phyloP scores from a whole-genome alignment of 1,139 yeast genomes.

The Magnusiomyces paraingens region DNA sequence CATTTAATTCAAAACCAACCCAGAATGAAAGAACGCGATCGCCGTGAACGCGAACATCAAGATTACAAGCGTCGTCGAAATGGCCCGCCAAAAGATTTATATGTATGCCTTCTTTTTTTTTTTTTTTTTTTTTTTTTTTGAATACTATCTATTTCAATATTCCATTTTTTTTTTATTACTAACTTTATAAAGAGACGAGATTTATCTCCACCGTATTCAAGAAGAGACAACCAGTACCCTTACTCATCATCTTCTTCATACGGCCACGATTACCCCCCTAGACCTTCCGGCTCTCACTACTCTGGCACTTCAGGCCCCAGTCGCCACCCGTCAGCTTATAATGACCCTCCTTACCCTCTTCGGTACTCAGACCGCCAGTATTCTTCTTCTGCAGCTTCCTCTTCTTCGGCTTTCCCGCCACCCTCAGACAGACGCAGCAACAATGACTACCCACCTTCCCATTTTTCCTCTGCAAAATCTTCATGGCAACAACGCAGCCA shows the following conservation, averaged over 20 bases:
- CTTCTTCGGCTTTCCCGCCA: background rate
- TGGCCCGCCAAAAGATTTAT: constrained; percentile 1
- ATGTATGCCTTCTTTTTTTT: background rate
- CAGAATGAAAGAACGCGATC: constrained; percentile 27
- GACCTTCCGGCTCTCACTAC: constrained; percentile 1
- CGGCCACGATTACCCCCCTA: background rate
- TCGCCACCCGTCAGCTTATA: constrained; percentile 5
- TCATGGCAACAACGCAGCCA: too few species aligned
- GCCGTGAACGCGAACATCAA: constrained; percentile 30
- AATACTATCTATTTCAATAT: background rate
- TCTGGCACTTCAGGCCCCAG: constrained; percentile 2
- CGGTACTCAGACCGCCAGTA: constrained; percentile 4
- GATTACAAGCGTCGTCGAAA: constrained; percentile 13
- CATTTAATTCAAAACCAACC: background rate
- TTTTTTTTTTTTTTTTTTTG: background rate
- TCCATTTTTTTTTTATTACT: background rate
- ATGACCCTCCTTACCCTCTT: background rate
- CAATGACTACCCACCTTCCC: background rate
- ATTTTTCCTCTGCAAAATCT: background rate
- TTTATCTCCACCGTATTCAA: background rate
- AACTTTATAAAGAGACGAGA: constrained; percentile 5
- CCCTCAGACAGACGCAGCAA: constrained; percentile 3
- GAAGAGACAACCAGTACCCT: constrained; percentile 1
- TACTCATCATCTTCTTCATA: background rate
- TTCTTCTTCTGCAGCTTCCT: background rate